These are phyloP conservation scores for Verticillium klebahnii DNA, from an alignment of 2,329 filamentous ascomycete species.

Conservation along the genomic window DNA sequence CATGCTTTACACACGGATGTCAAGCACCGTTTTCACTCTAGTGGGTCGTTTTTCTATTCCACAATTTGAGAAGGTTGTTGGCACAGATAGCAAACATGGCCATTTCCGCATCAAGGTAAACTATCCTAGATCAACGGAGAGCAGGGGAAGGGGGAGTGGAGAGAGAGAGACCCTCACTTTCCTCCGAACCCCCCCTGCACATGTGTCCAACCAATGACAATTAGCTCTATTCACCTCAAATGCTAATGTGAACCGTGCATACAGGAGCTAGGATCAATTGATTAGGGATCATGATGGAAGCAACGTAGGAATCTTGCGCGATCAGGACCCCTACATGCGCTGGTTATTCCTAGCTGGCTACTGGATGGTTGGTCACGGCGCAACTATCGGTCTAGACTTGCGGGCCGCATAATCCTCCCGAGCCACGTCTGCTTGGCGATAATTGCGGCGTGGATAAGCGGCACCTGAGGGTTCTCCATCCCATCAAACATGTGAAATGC, in stretches of 20 bases:
- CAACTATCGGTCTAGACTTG: not conserved
- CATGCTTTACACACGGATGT: not conserved
- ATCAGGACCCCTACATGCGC: not conserved
- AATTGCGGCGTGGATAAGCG: constrained; percentile 12
- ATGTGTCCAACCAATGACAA: constrained; percentile 7
- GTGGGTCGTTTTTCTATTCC: not conserved
- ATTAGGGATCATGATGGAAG: not conserved
- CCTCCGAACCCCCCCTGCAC: not conserved
- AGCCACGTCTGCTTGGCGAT: constrained; percentile 12
- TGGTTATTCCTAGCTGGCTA: not conserved
- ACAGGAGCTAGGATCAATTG: not conserved
- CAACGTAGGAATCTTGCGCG: not conserved
- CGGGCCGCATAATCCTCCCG: constrained; percentile 5
- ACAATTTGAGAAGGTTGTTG: not conserved
- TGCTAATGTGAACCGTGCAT: not conserved
- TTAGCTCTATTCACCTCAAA: constrained; percentile 10
- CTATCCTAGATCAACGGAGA: not conserved
- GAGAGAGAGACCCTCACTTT: not conserved
- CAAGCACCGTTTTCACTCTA: not conserved
- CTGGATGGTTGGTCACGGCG: not conserved
- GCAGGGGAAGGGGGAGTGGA: not conserved
- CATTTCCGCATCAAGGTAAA: not conserved
- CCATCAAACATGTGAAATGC: constrained; percentile 14
- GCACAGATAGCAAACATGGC: not conserved
- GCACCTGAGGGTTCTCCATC: constrained; percentile 11